Conservation (phyloP, 2,329 filamentous ascomycete genomes). For the Sporothrix pseudoabietina region DNA sequence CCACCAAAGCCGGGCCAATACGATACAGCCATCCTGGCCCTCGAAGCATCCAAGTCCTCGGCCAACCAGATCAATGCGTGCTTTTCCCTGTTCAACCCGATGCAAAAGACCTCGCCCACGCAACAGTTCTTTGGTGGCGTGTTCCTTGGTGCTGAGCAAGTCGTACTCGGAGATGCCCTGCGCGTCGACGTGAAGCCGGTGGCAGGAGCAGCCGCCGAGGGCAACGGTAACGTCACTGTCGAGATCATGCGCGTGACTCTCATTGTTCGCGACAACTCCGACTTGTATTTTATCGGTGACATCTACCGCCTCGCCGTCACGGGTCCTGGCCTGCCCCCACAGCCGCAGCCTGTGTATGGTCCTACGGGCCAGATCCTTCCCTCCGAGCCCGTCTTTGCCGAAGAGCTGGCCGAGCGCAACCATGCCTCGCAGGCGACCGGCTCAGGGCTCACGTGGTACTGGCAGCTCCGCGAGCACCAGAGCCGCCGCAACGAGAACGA, state of each 20-base stretch:
- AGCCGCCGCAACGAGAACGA: constrained; percentile 45
- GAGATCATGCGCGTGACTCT: constrained; percentile 40
- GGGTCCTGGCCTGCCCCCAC: constrained; percentile 5
- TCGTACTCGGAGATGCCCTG: constrained; percentile 42
- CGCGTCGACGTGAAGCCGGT: constrained; percentile 37
- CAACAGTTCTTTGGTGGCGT: constrained; percentile 39
- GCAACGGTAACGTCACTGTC: constrained; percentile 64
- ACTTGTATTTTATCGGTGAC: constrained; percentile 39
- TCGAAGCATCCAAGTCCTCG: constrained; percentile 46
- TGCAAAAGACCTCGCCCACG: constrained; percentile 34
- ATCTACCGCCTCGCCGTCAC: constrained; percentile 38
- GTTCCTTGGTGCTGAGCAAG: constrained; percentile 45
- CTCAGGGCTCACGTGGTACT: constrained; percentile 37
- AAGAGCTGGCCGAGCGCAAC: constrained; percentile 38
- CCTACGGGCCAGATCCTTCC: constrained; percentile 28
- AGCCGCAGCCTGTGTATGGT: constrained; percentile 15
- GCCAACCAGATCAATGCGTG: constrained; percentile 43
- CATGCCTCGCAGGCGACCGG: neutral
- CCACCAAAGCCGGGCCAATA: neutral
- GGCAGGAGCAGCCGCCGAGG: constrained; percentile 55
- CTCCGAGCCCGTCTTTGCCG: constrained; percentile 36
- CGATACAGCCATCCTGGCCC: constrained; percentile 36
- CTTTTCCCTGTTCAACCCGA: constrained; percentile 42
- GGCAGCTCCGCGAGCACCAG: constrained; percentile 39
- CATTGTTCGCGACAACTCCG: constrained; percentile 35